Evolutionary conservation across 1,139 yeast genomes (phyloP), one percentile per base, ranked within the genome.

Genomic region (Pneumocystis jirovecii): DNA sequence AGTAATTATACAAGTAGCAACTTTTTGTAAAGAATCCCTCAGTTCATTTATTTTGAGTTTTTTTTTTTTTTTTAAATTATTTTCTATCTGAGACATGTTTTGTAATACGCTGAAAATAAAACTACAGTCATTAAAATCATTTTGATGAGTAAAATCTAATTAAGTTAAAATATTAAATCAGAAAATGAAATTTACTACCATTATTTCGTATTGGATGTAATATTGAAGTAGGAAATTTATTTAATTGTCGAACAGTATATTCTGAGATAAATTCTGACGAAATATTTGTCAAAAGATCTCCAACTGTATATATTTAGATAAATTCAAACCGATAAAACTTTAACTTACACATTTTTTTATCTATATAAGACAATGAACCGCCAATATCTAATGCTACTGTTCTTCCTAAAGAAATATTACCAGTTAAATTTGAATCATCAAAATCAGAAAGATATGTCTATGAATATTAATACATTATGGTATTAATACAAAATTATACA

Each of bases 361-460:
- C 95, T 61, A 80, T 80, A 34, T 85, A 80, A 21, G 85, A 77
- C 31, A 89, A 82, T 6, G 82, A 75, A 1, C 95, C 93, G 0
- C 96, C 95, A 85, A 89, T 82, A 70, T 89, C 95, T 68, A 90
- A 77, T 0, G 97, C 97, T 79, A 93, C 89, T 0, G 95, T 85
- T 65, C 88, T 86, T 61, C 96, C 97, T 73, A 82, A 85, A 66
- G 87, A 86, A 60, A 88, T 81, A 65, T 74, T 74, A 31, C 73
- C 72, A 56, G 73, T 69, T 25, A 74, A 71, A 21, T 74, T 66
- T 66, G 72, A 70, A 64, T 76, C 76, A 50, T 73, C 73, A 68
- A 72, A 70, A 19, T 72, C 80, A 1, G 90, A 80, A 15, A 90
- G 82, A 72, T 93, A 93, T 0, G 87, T 80, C 71, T 88, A 89